phyloP scores from a whole-genome alignment of 2,329 filamentous ascomycete genomes.

The Cercospora zeae-maydis region DNA sequence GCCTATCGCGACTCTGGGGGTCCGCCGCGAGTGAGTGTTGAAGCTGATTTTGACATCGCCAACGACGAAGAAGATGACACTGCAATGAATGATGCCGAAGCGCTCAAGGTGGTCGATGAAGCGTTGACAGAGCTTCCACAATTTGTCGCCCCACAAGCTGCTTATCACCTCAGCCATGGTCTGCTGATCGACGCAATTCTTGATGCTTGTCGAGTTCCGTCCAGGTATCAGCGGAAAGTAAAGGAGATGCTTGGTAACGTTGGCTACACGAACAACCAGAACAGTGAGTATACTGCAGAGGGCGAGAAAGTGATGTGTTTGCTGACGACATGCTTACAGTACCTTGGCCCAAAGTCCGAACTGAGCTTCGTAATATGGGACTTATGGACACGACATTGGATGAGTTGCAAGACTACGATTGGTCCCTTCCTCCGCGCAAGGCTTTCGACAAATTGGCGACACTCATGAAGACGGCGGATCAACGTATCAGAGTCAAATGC shows the following conservation, averaged over 20 bases:
- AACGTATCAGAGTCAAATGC: constrained; percentile 19
- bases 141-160: not conserved
- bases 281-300: constrained; percentile 28
- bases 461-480: constrained; percentile 52
- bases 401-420: constrained; percentile 87
- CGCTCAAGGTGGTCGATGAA: constrained; percentile 91
- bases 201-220: constrained; percentile 77
- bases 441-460: constrained; percentile 61
- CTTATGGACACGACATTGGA: constrained; percentile 86
- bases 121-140: constrained; percentile 76
- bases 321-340: constrained; percentile 4
- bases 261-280: constrained; percentile 68
- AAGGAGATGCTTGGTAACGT: constrained; percentile 84
- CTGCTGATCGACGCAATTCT: constrained; percentile 84
- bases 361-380: constrained; percentile 76
- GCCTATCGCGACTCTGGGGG: constrained; percentile 84
- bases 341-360: constrained; percentile 73
- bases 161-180: constrained; percentile 82
- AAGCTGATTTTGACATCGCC: constrained; percentile 96
- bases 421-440: constrained; percentile 71
- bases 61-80: constrained; percentile 72
- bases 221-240: constrained; percentile 63
- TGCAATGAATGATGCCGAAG: constrained; percentile 86
- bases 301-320: not conserved
- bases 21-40: constrained; percentile 76